phyloP scores from a whole-genome alignment of 2,329 filamentous ascomycete species.

The Fusarium miscanthi region DNA sequence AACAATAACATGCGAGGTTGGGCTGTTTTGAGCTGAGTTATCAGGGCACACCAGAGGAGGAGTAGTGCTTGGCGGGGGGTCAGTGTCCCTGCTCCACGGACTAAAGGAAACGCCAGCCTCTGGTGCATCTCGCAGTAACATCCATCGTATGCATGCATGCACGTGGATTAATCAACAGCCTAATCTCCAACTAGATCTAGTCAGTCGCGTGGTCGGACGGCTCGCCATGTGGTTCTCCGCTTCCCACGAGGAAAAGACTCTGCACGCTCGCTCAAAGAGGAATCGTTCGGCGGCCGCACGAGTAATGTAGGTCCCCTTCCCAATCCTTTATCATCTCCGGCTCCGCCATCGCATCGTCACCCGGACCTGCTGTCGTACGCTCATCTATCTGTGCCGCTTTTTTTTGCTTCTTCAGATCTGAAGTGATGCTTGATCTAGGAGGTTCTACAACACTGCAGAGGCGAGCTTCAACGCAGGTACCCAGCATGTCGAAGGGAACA shows the following conservation, averaged over 20 bases:
- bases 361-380: neutral
- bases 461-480: slow-evolving; percentile 10
- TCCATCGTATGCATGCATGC: neutral
- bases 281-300: slow-evolving; percentile 14
- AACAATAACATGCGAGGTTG: slow-evolving; percentile 5
- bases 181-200: slow-evolving; percentile 31
- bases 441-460: slow-evolving; percentile 6
- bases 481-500: slow-evolving; percentile 32
- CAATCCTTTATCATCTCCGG: slow-evolving; percentile 27
- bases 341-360: slow-evolving; percentile 5
- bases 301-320: slow-evolving; percentile 35
- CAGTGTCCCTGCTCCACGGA: neutral
- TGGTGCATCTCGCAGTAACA: neutral
- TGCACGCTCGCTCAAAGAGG: slow-evolving; percentile 13
- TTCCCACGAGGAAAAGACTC: slow-evolving; percentile 10
- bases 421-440: slow-evolving; percentile 21
- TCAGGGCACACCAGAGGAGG: slow-evolving; percentile 2
- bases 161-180: slow-evolving; percentile 14
- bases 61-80: neutral
- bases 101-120: slow-evolving; percentile 5
- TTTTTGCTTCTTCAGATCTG: neutral
- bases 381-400: neutral
- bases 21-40: slow-evolving; percentile 7
- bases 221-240: slow-evolving; percentile 34
- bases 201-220: slow-evolving; percentile 23